A percentile compares a stretch with the other conserved stretches of the same genome.
Conservation (phyloP, 1,284 basidiomycete genomes). For the Malassezia vespertilionis region DNA sequence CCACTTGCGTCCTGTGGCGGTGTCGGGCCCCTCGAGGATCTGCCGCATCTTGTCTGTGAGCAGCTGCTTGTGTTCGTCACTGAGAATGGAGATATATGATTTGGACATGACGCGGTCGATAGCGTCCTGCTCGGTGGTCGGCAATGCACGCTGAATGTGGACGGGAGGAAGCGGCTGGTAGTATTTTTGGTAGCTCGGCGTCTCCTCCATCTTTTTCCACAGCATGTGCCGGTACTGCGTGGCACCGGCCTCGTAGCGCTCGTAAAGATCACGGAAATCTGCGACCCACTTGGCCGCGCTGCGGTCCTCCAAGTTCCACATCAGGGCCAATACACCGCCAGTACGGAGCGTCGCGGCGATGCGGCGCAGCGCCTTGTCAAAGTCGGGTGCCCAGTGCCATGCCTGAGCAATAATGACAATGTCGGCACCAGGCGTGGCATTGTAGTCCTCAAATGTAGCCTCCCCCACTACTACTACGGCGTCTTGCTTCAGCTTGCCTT, state of each 20-base stretch:
- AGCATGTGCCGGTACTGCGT: constrained; percentile 40
- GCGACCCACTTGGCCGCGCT: constrained; percentile 37
- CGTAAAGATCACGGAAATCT: constrained; percentile 33
- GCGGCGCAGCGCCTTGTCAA: constrained; percentile 21
- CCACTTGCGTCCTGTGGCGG: constrained; percentile 27
- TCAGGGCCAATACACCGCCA: constrained; percentile 30
- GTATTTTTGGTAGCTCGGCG: constrained; percentile 15
- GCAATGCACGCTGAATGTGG: constrained; percentile 26
- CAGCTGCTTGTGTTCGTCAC: constrained; percentile 20
- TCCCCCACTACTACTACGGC: constrained; percentile 23
- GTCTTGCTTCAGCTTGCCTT: constrained; percentile 18
- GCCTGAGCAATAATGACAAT: constrained; percentile 38
- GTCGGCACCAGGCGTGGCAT: constrained; percentile 23
- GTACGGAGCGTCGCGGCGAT: constrained; percentile 23
- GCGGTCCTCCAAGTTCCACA: constrained; percentile 43
- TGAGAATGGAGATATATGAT: constrained; percentile 34
- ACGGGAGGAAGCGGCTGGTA: constrained; percentile 21
- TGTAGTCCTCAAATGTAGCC: constrained; percentile 31
- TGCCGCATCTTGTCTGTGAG: constrained; percentile 15
- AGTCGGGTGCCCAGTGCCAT: constrained; percentile 42
- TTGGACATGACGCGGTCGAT: constrained; percentile 28
- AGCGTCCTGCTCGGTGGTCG: constrained; percentile 29
- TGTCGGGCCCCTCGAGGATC: constrained; percentile 22
- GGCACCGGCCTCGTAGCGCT: constrained; percentile 29
- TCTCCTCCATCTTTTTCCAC: constrained; percentile 38